Evolutionary conservation across 2,329 filamentous ascomycete genomes (phyloP).

Genomic region (Paracorniculantispora psalliotae): DNA sequence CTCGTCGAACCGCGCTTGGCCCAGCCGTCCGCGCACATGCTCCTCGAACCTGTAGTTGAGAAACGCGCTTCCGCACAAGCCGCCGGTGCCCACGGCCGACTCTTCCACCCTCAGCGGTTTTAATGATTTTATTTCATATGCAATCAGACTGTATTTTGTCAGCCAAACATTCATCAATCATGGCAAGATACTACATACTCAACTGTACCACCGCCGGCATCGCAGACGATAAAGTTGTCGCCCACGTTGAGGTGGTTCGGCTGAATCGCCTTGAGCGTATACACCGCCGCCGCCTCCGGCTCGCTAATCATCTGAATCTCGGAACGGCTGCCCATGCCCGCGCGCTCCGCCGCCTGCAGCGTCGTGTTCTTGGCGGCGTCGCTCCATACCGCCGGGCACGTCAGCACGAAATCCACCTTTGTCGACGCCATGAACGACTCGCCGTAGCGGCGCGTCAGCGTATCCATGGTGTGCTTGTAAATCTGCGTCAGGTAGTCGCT

Average conservation of each 20-base stretch:
- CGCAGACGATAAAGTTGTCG: slow-evolving; percentile 59
- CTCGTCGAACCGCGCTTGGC: slow-evolving; percentile 61
- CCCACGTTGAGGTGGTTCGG: slow-evolving; percentile 68
- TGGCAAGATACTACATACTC: slow-evolving; percentile 48
- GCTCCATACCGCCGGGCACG: slow-evolving; percentile 79
- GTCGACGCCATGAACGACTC: slow-evolving; percentile 74
- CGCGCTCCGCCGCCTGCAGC: slow-evolving; percentile 68
- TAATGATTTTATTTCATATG: slow-evolving; percentile 73
- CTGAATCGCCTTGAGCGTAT: slow-evolving; percentile 74
- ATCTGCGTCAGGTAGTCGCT: slow-evolving; percentile 75
- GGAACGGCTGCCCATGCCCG: slow-evolving; percentile 67
- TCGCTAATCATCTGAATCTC: slow-evolving; percentile 77
- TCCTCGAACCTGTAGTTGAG: slow-evolving; percentile 79
- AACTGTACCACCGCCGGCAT: slow-evolving; percentile 60
- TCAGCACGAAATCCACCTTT: slow-evolving; percentile 73
- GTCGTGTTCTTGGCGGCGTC: slow-evolving; percentile 83
- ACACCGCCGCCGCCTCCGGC: slow-evolving; percentile 74
- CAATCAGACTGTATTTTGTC: slow-evolving; percentile 53
- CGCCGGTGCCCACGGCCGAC: slow-evolving; percentile 73
- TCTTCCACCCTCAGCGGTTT: slow-evolving; percentile 70
- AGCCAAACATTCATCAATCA: slow-evolving; percentile 14
- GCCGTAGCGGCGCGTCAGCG: slow-evolving; percentile 67
- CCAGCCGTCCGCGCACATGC: slow-evolving; percentile 64
- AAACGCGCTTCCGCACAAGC: slow-evolving; percentile 72
- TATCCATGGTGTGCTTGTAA: slow-evolving; percentile 74